phyloP scores from a whole-genome alignment of 2,329 filamentous ascomycete species.

The Neopestalotiopsis sp. region DNA sequence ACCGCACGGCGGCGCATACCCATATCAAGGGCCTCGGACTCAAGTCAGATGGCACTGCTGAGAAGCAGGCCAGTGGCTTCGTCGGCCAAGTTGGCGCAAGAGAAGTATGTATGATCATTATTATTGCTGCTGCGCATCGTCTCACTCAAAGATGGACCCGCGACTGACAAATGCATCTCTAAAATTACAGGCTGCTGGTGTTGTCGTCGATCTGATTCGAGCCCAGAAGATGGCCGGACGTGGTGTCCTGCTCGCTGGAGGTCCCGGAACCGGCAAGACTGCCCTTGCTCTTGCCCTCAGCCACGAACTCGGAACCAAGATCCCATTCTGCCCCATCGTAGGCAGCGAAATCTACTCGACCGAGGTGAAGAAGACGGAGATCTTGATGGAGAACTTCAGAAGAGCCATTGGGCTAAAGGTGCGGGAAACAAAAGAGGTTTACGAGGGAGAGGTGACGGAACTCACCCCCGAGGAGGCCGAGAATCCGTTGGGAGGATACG shows the following conservation, averaged over 20 bases:
- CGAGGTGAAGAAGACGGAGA: slow-evolving; percentile 99
- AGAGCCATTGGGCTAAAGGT: slow-evolving; percentile 95
- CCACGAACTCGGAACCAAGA: slow-evolving; percentile 96
- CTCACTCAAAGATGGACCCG: not conserved
- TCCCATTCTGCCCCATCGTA: slow-evolving; percentile 97
- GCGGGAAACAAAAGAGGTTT: slow-evolving; percentile 98
- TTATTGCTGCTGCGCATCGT: not conserved
- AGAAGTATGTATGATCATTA: slow-evolving; percentile 66
- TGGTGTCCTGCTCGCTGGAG: slow-evolving; percentile 90
- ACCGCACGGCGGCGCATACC: slow-evolving; percentile 94
- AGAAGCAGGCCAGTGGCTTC: slow-evolving; percentile 80
- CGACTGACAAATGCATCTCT: not conserved
- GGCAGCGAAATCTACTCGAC: slow-evolving; percentile 97
- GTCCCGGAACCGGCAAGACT: slow-evolving; percentile 96
- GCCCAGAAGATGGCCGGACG: slow-evolving; percentile 97
- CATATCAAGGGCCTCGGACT: slow-evolving; percentile 96
- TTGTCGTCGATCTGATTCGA: slow-evolving; percentile 94
- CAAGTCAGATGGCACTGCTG: slow-evolving; percentile 83
- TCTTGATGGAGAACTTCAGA: slow-evolving; percentile 98
- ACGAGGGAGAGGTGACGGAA: slow-evolving; percentile 98
- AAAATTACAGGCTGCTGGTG: slow-evolving; percentile 77
- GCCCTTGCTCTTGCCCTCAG: slow-evolving; percentile 93
- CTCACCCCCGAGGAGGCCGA: slow-evolving; percentile 97
- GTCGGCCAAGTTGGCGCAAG: slow-evolving; percentile 86
- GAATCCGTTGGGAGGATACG: slow-evolving; percentile 95